Evolutionary conservation across 2,329 filamentous ascomycete species (phyloP).

Genomic region (Mycogone perniciosa): DNA sequence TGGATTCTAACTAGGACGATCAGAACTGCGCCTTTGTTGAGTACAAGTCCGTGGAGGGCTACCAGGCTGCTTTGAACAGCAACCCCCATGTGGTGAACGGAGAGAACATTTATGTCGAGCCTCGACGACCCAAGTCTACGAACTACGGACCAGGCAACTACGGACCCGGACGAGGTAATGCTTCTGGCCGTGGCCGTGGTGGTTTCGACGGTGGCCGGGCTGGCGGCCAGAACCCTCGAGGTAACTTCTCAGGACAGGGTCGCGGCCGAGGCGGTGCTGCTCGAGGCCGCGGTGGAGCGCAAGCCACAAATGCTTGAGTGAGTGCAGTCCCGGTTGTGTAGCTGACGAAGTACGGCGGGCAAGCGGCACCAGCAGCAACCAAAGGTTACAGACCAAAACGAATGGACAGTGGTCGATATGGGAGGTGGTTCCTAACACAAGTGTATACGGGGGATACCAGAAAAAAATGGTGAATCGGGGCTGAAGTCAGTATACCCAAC

Average conservation of each 20-base stretch:
- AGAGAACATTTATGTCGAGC: constrained; percentile 80
- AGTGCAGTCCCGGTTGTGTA: neutral
- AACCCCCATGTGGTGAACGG: constrained; percentile 83
- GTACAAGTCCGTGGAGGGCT: constrained; percentile 73
- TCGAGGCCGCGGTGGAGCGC: constrained; percentile 56
- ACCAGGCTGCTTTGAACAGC: constrained; percentile 72
- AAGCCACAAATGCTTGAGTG: constrained; percentile 41
- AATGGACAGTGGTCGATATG: neutral
- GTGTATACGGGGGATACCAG: neutral
- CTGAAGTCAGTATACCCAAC: constrained; percentile 26
- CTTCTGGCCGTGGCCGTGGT: constrained; percentile 59
- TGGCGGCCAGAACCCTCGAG: constrained; percentile 57
- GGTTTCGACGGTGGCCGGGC: constrained; percentile 54
- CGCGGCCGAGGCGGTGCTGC: constrained; percentile 62
- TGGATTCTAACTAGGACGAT: constrained; percentile 15
- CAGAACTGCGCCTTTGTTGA: constrained; percentile 98
- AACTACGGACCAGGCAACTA: constrained; percentile 66
- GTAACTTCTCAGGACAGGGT: constrained; percentile 61
- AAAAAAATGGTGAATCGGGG: constrained; percentile 10
- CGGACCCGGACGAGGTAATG: constrained; percentile 54
- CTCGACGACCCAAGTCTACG: constrained; percentile 70
- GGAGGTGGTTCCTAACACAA: neutral
- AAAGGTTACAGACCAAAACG: neutral
- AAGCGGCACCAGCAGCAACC: neutral
- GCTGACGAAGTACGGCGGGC: neutral